Evolutionary conservation across 2,329 filamentous ascomycete genomes (phyloP).

Genomic region (Penicillium sp.): DNA sequence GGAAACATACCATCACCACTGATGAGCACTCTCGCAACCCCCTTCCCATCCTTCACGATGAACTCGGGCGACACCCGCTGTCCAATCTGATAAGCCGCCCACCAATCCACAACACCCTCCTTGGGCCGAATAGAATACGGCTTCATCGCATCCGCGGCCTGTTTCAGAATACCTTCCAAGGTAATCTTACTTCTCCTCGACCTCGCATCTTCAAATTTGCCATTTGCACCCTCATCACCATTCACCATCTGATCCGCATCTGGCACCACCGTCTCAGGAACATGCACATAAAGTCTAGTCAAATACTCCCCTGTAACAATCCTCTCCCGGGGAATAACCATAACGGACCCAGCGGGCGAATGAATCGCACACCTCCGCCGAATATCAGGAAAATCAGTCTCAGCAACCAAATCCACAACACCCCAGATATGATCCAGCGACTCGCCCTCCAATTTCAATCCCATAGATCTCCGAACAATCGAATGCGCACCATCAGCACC

Average conservation of each 20-base stretch:
- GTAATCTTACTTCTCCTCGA: slow-evolving; percentile 64
- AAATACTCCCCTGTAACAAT: slow-evolving; percentile 63
- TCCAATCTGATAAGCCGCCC: slow-evolving; percentile 73
- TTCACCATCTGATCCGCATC: slow-evolving; percentile 17
- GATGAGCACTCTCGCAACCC: slow-evolving; percentile 69
- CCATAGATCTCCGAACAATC: slow-evolving; percentile 59
- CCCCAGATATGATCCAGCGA: slow-evolving; percentile 72
- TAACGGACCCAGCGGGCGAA: slow-evolving; percentile 72
- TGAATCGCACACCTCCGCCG: slow-evolving; percentile 78
- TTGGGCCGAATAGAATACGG: slow-evolving; percentile 66
- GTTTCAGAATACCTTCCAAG: slow-evolving; percentile 62
- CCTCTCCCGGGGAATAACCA: slow-evolving; percentile 73
- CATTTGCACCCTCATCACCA: slow-evolving; percentile 45
- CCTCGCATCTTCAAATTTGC: slow-evolving; percentile 53
- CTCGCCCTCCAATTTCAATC: slow-evolving; percentile 60
- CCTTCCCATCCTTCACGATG: slow-evolving; percentile 62
- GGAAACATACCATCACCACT: slow-evolving; percentile 63
- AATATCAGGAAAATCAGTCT: slow-evolving; percentile 75
- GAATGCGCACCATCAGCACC: slow-evolving; percentile 70
- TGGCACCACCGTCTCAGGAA: slow-evolving; percentile 33
- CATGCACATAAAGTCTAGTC: slow-evolving; percentile 64
- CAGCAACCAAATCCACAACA: slow-evolving; percentile 73
- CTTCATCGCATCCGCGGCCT: slow-evolving; percentile 64
- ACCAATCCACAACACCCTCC: slow-evolving; percentile 67
- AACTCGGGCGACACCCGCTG: slow-evolving; percentile 57